Percentiles rank a stretch among this genome's conserved stretches.
Evolutionary conservation across 2,329 filamentous ascomycete species (phyloP).

Genomic region (Pseudovirgaria hyperparasitica): DNA sequence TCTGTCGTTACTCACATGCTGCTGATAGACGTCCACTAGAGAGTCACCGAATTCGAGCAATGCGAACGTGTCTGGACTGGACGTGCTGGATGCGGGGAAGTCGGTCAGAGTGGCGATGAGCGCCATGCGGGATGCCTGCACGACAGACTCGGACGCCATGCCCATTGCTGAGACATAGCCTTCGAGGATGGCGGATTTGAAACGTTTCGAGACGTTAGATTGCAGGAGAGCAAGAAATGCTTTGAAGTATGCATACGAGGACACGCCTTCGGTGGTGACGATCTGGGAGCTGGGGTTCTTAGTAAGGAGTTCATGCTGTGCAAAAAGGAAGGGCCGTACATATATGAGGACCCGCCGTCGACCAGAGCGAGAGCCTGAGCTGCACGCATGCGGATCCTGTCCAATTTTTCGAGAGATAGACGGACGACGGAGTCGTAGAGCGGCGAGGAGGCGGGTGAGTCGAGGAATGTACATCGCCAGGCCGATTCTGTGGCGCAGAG

Average conservation of each 20-base stretch:
- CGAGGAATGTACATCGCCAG: conserved; percentile 13
- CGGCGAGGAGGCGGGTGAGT: conserved; percentile 8
- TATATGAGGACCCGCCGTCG: conserved; percentile 13
- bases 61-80: conserved; percentile 7
- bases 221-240: conserved; percentile 29
- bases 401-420: conserved; percentile 77
- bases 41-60: conserved; percentile 14
- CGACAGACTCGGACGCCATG: conserved; percentile 62
- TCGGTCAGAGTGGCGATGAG: conserved; percentile 35
- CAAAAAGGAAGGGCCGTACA: conserved; percentile 1
- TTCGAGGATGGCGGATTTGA: conserved; percentile 39
- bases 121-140: conserved; percentile 55
- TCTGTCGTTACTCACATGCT: conserved; percentile 44
- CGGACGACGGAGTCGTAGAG: conserved; percentile 41
- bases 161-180: conserved; percentile 64
- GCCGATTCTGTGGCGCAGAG: conserved; percentile 49
- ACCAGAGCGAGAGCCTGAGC: conserved; percentile 11
- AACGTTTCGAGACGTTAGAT: conserved; percentile 2
- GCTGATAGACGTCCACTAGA: conserved; percentile 17
- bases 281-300: conserved; percentile 3
- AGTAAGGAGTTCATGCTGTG: conserved; percentile 1
- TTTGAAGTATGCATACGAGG: conserved; percentile 48
- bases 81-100: conserved; percentile 8
- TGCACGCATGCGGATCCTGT: conserved; percentile 54
- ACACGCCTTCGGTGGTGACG: conserved; percentile 28